Base-by-base conservation (phyloP, 805 yeast genomes). In the Metschnikowia lachancei region DNA sequence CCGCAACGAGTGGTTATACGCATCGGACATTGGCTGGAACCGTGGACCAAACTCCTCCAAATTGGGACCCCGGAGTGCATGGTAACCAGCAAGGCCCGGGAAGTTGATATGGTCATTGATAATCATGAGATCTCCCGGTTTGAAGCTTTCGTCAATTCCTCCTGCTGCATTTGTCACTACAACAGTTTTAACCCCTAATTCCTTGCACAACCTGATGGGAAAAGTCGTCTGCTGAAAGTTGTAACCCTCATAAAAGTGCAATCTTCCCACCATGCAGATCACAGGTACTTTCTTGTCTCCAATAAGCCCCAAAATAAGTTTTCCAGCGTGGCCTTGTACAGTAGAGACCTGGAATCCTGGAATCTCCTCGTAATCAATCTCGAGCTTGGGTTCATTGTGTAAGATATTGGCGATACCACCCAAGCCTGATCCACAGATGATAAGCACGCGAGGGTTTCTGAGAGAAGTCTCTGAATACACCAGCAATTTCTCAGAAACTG, bases 161-260 rank as follows among this genome's bases (percentile, higher is more conserved):
- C 98, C 99, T 2, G 97, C 95, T 1, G 99, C 99, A 66, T 92
- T 92, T n/a, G 98, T 92, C 9, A 85, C 95, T 19, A 92, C 71
- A 36, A 92, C 71, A 3, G 75, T 72, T 37, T 73, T 65, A 24
- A 83, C 81, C 0, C 85, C 88, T 57, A 91, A 66, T 34, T 70
- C 62, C 41, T 80, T 74, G 44, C 95, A 81, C 19, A 86, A 83
- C 47, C 99, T 77, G 14, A 92, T 74, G 0, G 97, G 97, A 63
- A 89, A 86, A 0, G 89, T 88, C 1, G 96, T 84, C 44, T 85
- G 87, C 49, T 78, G 80, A 54, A 90, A 80, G n/a, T 80, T 74
- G 65, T 89, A 85, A 1, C 99, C 99, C 65, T 92, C 99, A 61
- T 92, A 92, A 54, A 83, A 85, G 51, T 91, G 98, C 46, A 92